Evolutionary conservation across 768 basidiomycete species (phyloP), one percentile per base, ranked within the genome.

Genomic region (Pholiota conissans): DNA sequence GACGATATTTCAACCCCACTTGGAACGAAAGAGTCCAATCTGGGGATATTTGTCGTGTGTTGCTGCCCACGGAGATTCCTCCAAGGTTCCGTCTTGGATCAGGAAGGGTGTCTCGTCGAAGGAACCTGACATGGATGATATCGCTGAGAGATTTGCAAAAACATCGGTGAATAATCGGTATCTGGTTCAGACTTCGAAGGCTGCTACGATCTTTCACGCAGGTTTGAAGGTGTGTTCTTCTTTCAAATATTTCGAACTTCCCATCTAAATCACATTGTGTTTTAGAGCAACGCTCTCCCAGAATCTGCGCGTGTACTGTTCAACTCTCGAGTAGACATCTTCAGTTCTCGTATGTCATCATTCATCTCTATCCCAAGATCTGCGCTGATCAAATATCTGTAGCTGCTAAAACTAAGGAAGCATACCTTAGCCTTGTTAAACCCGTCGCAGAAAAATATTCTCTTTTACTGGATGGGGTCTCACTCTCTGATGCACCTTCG

Each of bases 161-260:
- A 67, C 57, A 6, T 65, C 68, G 2, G 45, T 45, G 1, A 56
- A 53, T 14, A 69, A 69, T 58, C 62, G 65, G 13, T 71, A 69
- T 57, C 66, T 71, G 8, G 57, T 71, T 18, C 70, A 71, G 47
- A 71, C 70, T 0, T 69, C 68, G 0, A 71, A 71, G 54, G 70
- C 67, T 7, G 63, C 70, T 11, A 71, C 70, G 4, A 63, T 69
- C 16, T 69, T 69, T 39, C 56, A 68, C 37, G 70, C 66, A n/a
- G 70, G 70, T 5, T 7, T 71, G 24, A 71, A 71, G 67, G 70
- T 66, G 20, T 34, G 62, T 42, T 5, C 32, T 20, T 11, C 29
- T 0, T 16, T 2, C 32, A 3, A 35, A 26, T 20, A 16, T 3
- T 30, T 32, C 6, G 22, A 14, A n/a, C 6, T 10, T 30, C 6